A percentile compares a stretch with the other conserved stretches of the same genome.
Evolutionary conservation across 805 yeast genomes (phyloP).

Genomic region (Metschnikowia reukaufii): DNA sequence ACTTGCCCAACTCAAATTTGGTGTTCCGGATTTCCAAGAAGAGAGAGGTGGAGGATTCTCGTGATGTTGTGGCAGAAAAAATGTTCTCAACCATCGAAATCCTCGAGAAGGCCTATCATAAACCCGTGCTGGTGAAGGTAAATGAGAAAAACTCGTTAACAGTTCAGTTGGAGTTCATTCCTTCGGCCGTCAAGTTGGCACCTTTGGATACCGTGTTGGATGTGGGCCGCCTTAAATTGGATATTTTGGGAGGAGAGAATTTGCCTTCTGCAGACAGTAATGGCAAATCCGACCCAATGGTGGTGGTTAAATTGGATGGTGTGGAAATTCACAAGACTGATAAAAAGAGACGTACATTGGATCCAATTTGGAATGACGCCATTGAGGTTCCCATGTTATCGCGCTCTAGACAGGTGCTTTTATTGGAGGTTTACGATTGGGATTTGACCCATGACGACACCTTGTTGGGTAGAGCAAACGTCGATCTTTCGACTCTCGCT

Average conservation of each 20-base stretch:
- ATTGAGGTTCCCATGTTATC: conserved; percentile 61
- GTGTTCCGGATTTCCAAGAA: conserved; percentile 58
- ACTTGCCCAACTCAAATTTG: conserved; percentile 59
- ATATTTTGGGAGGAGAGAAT: conserved; percentile 54
- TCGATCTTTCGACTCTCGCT: conserved; percentile 53
- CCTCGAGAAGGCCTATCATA: conserved; percentile 47
- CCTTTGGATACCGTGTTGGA: conserved; percentile 63
- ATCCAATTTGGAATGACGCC: conserved; percentile 77
- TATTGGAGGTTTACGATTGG: conserved; percentile 66
- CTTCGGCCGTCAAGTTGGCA: conserved; percentile 54
- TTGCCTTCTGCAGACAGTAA: conserved; percentile 63
- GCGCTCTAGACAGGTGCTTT: conserved; percentile 52
- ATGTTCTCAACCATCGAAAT: conserved; percentile 52
- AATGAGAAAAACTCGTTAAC: conserved; percentile 39
- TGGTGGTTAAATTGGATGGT: conserved; percentile 53
- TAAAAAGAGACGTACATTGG: conserved; percentile 61
- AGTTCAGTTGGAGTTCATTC: conserved; percentile 59
- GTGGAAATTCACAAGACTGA: conserved; percentile 56
- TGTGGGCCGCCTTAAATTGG: conserved; percentile 62
- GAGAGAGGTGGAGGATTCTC: conserved; percentile 44
- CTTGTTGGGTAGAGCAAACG: conserved; percentile 49
- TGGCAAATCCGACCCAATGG: conserved; percentile 77
- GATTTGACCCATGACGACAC: conserved; percentile 73
- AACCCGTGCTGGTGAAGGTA: conserved; percentile 48
- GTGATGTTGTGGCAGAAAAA: conserved; percentile 53